Base-by-base conservation (phyloP, 306 rosid genomes). In the Amphicarpaea edgeworthii region DNA sequence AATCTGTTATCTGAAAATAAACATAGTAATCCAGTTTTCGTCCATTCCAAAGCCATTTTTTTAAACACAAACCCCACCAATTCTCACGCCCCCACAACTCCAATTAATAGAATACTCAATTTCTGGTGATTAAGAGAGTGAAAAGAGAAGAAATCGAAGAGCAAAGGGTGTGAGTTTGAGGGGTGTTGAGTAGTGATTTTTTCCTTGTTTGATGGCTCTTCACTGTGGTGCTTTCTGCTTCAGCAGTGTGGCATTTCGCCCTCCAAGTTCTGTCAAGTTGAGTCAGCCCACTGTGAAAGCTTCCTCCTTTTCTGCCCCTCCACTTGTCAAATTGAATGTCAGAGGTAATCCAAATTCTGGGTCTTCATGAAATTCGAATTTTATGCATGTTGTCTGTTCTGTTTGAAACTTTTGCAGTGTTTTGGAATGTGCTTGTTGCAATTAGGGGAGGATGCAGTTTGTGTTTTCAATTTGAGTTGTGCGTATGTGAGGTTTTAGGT, bases 191-290 rank as follows among this genome's bases (percentile, higher is more conserved):
- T 26, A 50, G 40, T 63, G 68, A 14, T 70, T 61, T 70, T 70
- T 61, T 50, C 68, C 23, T 83, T 79, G 54, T 61, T 83, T 70
- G 64, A 93, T 93, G 98, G 93, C 96, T 50, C 93, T 91, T 83
- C 86, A 87, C 38, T 79, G 91, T 42, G 71, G 49, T 67, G 79
- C 89, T 76, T 79, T 90, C 58, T 68, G 85, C 83, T 85, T 85
- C 81, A 77, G 55, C 46, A 67, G 54, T 7, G 72, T 76, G 61
- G 64, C 81, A 69, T 54, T 66, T 67, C 65, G 59, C 12, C 83
- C 90, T 40, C 73, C 78, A 17, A 77, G 51, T 71, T 82, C 91
- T 3, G 73, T 82, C n/a, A 85, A 58, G 70, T 73, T 68, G 43
- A 45, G 49, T 75, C 96, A 63, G 0, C 53, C 84, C 60, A 41